Evolutionary conservation across 352 stramenopile species (phyloP), one percentile per base, ranked within the genome.

Genomic region (Globisporangium splendens): DNA sequence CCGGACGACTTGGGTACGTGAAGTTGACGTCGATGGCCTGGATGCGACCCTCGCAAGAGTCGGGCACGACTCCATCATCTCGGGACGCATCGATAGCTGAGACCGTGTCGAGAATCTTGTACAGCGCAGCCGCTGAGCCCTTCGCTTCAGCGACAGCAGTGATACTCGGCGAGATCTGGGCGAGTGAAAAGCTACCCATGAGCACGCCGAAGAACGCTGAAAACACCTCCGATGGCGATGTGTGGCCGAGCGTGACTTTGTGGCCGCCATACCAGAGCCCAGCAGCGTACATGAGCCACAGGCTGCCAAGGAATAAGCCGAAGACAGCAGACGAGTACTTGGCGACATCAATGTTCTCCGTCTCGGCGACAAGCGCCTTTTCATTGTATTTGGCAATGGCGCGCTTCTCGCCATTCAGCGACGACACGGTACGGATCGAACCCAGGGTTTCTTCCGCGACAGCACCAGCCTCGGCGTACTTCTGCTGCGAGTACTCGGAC

Each of bases 1-100:
- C 68, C 0, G 77, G 78, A 10, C 88, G 79, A 14, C 57, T 84
- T 11, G 86, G 88, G 61, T 96, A 96, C 10, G 75, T 64, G 62
- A 96, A 96, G 42, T 75, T 63, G 44, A 96, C 54, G 54, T 86
- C 62, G 8, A 70, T 50, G 35, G 80, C 86, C 11, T 80, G 59
- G 8, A 96, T 75, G 12, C 64, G 65, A 0, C 85, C 83, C 7
- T 62, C 42, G 24, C 66, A 85, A 0, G 38, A 50, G 0, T 64
- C 64, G 1, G 76, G 72, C 6, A 75, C 56, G 13, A 79, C 59
- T 3, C 66, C 74, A 3, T 72, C 65, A 15, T 77, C 52, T 43
- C 72, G 72, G 13, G 67, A 66, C 0, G 83, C 64, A 56, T 89
- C 63, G 44, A 89, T 86, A 0, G 59, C 62, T 11, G 77, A 84